Percentiles rank a stretch among this genome's conserved stretches.
Conservation (phyloP, 2,329 filamentous ascomycete species). For the Proliferodiscus dingleyae region DNA sequence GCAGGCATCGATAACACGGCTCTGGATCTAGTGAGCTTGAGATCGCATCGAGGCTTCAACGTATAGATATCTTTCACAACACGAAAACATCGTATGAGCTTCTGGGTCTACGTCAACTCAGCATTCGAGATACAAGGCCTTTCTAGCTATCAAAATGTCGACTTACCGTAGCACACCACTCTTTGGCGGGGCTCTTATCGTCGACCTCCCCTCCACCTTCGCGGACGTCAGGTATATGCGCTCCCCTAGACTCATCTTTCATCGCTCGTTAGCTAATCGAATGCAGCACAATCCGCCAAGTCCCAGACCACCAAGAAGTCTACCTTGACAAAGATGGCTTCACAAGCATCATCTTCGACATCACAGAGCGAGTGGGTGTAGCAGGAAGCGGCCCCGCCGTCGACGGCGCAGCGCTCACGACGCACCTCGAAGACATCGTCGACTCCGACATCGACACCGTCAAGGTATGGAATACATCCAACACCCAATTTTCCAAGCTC, state of each 20-base stretch:
- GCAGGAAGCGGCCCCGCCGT: slow-evolving; percentile 51
- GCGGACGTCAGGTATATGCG: slow-evolving; percentile 64
- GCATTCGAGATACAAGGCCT: too few relatives aligned
- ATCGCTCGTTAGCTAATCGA: slow-evolving; percentile 9
- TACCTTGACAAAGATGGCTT: slow-evolving; percentile 81
- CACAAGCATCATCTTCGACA: slow-evolving; percentile 84
- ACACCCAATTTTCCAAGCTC: slow-evolving; percentile 53
- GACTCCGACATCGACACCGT: slow-evolving; percentile 58
- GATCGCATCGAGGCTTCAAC: too few relatives aligned
- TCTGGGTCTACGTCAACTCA: too few relatives aligned
- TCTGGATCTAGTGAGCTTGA: too few relatives aligned
- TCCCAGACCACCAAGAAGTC: slow-evolving; percentile 87
- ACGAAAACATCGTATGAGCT: too few relatives aligned
- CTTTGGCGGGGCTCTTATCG: slow-evolving; percentile 67
- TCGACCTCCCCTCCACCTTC: slow-evolving; percentile 63
- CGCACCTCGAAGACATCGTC: slow-evolving; percentile 65
- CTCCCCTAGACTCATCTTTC: slow-evolving; percentile 5
- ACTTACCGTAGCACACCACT: slow-evolving; percentile 55
- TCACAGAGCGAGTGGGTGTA: slow-evolving; percentile 71
- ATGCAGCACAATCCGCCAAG: slow-evolving; percentile 64
- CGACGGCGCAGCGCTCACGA: slow-evolving; percentile 65
- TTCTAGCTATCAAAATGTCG: slow-evolving; percentile 39
- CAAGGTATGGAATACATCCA: slow-evolving; percentile 62
- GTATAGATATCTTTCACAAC: too few relatives aligned
- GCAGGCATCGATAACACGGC: slow-evolving; percentile 4